These are phyloP conservation scores for Lantana camara DNA, from an alignment of 257 asterid genomes.

Conservation along the genomic window DNA sequence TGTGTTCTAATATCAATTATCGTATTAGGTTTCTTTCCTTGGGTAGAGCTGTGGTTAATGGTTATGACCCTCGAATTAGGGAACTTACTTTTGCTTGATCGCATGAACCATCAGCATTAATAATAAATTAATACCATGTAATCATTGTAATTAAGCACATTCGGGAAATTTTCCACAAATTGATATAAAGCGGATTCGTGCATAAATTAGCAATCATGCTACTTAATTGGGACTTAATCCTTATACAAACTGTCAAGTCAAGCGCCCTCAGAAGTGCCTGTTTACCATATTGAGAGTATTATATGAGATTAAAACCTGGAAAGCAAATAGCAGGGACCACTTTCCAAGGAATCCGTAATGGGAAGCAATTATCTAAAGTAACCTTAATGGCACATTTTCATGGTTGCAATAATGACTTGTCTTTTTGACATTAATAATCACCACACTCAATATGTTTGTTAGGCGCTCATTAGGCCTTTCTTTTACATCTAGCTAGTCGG, in stretches of 20 bases:
- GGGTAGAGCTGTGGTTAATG: no score
- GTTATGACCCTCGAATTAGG: not conserved
- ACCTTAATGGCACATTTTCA: not conserved
- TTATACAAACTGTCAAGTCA: no score
- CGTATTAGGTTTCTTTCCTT: no score
- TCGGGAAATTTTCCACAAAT: not conserved
- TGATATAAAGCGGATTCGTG: not conserved
- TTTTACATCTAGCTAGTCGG: no score
- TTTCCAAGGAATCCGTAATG: not conserved
- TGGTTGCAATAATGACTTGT: not conserved
- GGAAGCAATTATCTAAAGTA: not conserved
- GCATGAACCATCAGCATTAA: no score
- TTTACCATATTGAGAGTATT: not conserved
- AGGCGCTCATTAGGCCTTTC: no score
- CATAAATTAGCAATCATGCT: not conserved
- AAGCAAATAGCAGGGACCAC: not conserved
- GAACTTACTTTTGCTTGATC: not conserved
- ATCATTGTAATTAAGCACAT: not conserved
- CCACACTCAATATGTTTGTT: not conserved
- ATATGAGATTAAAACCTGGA: not conserved
- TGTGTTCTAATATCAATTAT: no score
- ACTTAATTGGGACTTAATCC: no score
- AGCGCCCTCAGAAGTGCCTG: no score
- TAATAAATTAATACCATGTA: not conserved
- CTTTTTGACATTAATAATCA: not conserved